Percentiles rank a stretch among this genome's conserved stretches.
Conservation (phyloP, 208 protist genomes). For the Wallacemonas sp. region DNA sequence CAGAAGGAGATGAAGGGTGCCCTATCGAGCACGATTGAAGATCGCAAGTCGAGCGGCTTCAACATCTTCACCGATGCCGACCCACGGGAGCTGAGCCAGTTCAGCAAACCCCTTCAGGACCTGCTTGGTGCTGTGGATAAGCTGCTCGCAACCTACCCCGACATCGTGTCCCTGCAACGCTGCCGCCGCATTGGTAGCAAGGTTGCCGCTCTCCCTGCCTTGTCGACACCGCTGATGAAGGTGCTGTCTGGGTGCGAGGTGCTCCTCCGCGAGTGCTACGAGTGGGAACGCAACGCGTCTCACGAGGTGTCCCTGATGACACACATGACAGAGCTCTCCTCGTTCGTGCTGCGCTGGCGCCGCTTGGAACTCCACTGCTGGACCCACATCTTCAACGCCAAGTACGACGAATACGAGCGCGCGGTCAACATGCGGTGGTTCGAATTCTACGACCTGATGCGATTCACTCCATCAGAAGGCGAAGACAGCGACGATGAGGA, state of each 20-base stretch:
- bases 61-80: slow-evolving; percentile 92
- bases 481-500: slow-evolving; percentile 20
- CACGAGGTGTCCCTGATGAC: slow-evolving; percentile 86
- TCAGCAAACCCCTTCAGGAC: slow-evolving; percentile 63
- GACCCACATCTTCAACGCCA: slow-evolving; percentile 86
- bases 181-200: slow-evolving; percentile 77
- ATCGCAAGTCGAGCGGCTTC: slow-evolving; percentile 58
- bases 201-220: slow-evolving; percentile 84
- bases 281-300: slow-evolving; percentile 96
- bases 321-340: slow-evolving; percentile 88
- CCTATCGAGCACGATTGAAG: slow-evolving; percentile 37
- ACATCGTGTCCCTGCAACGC: slow-evolving; percentile 89
- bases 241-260: slow-evolving; percentile 95
- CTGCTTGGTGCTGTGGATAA: slow-evolving; percentile 58
- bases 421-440: slow-evolving; percentile 76
- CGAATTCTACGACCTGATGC: slow-evolving; percentile 71
- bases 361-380: slow-evolving; percentile 96
- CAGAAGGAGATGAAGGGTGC: slow-evolving; percentile 15
- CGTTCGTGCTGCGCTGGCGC: slow-evolving; percentile 96
- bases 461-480: background rate
- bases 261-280: slow-evolving; percentile 92
- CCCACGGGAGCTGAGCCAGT: slow-evolving; percentile 70
- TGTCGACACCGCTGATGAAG: slow-evolving; percentile 92
- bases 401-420: slow-evolving; percentile 73
- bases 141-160: slow-evolving; percentile 88